phyloP scores from a whole-genome alignment of 768 basidiomycete genomes.

The Lentinula aciculospora region DNA sequence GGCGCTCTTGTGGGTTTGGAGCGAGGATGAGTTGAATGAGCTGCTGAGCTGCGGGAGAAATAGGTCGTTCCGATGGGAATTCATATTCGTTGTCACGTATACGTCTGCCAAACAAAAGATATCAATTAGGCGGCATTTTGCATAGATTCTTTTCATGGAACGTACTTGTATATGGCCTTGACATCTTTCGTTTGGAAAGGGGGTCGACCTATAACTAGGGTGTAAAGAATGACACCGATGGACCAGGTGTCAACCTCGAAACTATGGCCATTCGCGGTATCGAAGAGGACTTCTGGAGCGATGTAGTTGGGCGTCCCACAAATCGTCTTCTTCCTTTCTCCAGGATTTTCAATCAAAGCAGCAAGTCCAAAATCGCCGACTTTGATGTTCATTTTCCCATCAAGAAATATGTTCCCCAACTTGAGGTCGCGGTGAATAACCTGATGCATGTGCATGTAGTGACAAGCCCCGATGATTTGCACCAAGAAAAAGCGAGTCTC shows the following conservation, averaged over 20 bases:
- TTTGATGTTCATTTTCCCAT: constrained; percentile 89
- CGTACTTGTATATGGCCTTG: constrained; percentile 92
- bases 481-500: constrained; percentile 92
- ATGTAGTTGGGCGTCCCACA: constrained; percentile 99
- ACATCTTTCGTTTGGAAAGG: constrained; percentile 99
- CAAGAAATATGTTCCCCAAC: constrained; percentile 91
- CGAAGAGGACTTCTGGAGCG: constrained; percentile 95
- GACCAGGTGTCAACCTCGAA: constrained; percentile 99
- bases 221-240: constrained; percentile 95
- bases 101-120: constrained; percentile 42
- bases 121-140: not conserved
- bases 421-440: constrained; percentile 97
- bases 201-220: constrained; percentile 88
- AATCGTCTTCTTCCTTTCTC: constrained; percentile 98
- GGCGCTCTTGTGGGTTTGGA: constrained; percentile 75
- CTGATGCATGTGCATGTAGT: constrained; percentile 95
- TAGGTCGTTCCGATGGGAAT: constrained; percentile 72
- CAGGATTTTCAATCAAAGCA: constrained; percentile 92
- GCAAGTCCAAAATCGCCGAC: constrained; percentile 98
- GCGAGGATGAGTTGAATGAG: constrained; percentile 85
- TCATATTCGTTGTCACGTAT: constrained; percentile 93
- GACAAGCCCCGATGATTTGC: constrained; percentile 92
- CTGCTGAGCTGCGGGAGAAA: constrained; percentile 67
- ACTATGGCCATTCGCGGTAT: constrained; percentile 92
- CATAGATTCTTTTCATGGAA: no score